Percentiles rank a stretch among this genome's conserved stretches.
Evolutionary conservation across 2,329 filamentous ascomycete species (phyloP).

Genomic region (Beauveria rudraprayagi): DNA sequence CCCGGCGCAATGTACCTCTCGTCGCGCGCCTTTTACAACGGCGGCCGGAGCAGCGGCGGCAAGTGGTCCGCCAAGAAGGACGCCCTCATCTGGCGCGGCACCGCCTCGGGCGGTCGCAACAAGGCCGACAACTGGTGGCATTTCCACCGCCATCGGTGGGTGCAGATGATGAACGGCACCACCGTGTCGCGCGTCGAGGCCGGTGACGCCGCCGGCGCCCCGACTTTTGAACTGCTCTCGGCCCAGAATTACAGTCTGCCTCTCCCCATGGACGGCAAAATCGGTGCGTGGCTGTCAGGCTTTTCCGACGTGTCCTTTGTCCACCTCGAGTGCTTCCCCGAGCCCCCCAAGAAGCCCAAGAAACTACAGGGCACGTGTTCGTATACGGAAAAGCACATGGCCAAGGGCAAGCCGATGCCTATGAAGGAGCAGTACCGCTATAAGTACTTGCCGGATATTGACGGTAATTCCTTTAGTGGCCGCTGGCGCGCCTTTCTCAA

Average conservation of each 20-base stretch:
- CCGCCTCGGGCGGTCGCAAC: slow-evolving; percentile 44
- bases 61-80: slow-evolving; percentile 44
- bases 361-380: not conserved
- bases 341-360: not conserved
- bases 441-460: slow-evolving; percentile 33
- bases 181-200: slow-evolving; percentile 30
- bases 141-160: slow-evolving; percentile 50
- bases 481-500: not conserved
- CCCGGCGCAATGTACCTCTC: slow-evolving; percentile 53
- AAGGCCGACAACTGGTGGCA: slow-evolving; percentile 44
- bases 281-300: slow-evolving; percentile 20
- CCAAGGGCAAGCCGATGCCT: slow-evolving; percentile 15
- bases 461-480: slow-evolving; percentile 41
- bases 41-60: slow-evolving; percentile 38
- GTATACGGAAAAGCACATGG: not conserved
- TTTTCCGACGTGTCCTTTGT: slow-evolving; percentile 22
- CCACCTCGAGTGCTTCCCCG: slow-evolving; percentile 17
- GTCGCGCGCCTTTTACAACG: slow-evolving; percentile 44
- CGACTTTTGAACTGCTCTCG: not conserved
- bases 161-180: slow-evolving; percentile 49
- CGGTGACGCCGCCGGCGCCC: not conserved
- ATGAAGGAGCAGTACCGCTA: slow-evolving; percentile 30
- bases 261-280: not conserved
- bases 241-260: not conserved
- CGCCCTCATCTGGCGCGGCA: slow-evolving; percentile 48